Evolutionary conservation across 192 early-diverging fungal genomes (phyloP).

Genomic region (Gamsiella multidivaricata): DNA sequence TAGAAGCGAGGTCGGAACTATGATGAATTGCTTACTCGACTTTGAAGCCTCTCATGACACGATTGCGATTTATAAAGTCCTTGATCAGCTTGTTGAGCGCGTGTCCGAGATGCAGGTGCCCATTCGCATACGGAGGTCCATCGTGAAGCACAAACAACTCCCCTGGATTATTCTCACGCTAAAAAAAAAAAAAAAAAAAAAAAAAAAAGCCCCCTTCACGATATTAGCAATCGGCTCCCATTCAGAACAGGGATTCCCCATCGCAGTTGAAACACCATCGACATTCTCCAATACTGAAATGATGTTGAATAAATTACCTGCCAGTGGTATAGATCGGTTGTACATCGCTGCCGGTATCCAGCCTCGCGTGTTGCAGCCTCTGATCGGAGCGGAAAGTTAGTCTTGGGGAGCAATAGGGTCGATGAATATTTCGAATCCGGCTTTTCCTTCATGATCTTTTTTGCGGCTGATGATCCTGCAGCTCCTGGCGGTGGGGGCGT

Average conservation of each 20-base stretch:
- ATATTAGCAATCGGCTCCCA: no score
- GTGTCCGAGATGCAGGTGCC: slow-evolving; percentile 76
- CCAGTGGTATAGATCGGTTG: slow-evolving; percentile 75
- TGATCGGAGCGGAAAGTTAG: slow-evolving; percentile 73
- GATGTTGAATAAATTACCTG: slow-evolving; percentile 58
- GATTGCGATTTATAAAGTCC: slow-evolving; percentile 81
- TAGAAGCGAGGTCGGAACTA: background rate
- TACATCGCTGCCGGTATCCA: slow-evolving; percentile 69
- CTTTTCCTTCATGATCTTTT: slow-evolving; percentile 17
- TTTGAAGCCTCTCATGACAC: slow-evolving; percentile 74
- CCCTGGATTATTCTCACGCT: slow-evolving; percentile 71
- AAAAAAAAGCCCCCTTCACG: no score
- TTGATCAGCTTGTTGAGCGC: slow-evolving; percentile 87
- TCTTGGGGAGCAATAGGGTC: slow-evolving; percentile 78
- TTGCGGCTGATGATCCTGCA: slow-evolving; percentile 4
- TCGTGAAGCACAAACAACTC: slow-evolving; percentile 82
- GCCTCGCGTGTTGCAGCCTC: slow-evolving; percentile 70
- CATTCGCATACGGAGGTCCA: slow-evolving; percentile 87
- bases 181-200: no score
- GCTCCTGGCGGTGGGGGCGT: slow-evolving; percentile 4
- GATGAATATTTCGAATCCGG: slow-evolving; percentile 59
- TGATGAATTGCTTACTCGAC: slow-evolving; percentile 61
- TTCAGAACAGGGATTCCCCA: no score
- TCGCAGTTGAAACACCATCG: no score
- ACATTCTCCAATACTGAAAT: no score